A percentile compares a stretch with the other conserved stretches of the same genome.
phyloP scores from a whole-genome alignment of 116 monocot genomes.

The Cymodocea nodosa region DNA sequence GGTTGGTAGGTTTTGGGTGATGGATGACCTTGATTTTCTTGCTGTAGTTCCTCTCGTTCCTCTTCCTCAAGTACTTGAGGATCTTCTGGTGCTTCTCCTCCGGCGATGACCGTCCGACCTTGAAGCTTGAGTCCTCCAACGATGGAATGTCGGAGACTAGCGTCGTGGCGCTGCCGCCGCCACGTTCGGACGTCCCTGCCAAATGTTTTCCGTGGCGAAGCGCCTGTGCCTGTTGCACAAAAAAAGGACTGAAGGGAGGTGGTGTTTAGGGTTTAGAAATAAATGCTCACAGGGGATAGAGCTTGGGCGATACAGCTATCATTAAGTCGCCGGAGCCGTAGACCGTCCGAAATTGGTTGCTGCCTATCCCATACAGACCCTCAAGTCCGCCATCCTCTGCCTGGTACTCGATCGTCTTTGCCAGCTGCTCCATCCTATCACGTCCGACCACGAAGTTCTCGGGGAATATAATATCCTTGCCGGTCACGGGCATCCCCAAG shows the following conservation, averaged over 20 bases:
- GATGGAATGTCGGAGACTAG: constrained; percentile 18
- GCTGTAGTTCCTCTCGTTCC: constrained; percentile 65
- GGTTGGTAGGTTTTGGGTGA: no score
- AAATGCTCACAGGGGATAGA: no score
- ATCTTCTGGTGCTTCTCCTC: constrained; percentile 83
- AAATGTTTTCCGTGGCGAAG: constrained; percentile 30
- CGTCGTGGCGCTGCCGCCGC: constrained; percentile 15
- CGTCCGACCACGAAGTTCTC: neutral
- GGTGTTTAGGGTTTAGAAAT: no score
- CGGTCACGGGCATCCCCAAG: constrained; percentile 2
- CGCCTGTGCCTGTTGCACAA: no score
- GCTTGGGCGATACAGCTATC: no score
- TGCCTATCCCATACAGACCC: constrained; percentile 3
- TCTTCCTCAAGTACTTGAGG: constrained; percentile 71
- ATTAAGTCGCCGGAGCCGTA: constrained; percentile 23
- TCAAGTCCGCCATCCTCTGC: constrained; percentile 3
- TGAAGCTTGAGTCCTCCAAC: constrained; percentile 44
- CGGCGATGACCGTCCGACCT: constrained; percentile 34
- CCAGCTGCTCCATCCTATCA: constrained; percentile 1
- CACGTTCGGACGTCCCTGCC: constrained; percentile 1
- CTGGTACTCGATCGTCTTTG: constrained; percentile 15
- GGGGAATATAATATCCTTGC: neutral
- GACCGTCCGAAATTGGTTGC: constrained; percentile 6
- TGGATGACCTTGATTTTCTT: constrained; percentile 84
- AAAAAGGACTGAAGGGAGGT: no score